Percentiles rank a stretch among this genome's conserved stretches.
phyloP scores from a whole-genome alignment of 805 yeast species.

The Ogataea paradorogensis region DNA sequence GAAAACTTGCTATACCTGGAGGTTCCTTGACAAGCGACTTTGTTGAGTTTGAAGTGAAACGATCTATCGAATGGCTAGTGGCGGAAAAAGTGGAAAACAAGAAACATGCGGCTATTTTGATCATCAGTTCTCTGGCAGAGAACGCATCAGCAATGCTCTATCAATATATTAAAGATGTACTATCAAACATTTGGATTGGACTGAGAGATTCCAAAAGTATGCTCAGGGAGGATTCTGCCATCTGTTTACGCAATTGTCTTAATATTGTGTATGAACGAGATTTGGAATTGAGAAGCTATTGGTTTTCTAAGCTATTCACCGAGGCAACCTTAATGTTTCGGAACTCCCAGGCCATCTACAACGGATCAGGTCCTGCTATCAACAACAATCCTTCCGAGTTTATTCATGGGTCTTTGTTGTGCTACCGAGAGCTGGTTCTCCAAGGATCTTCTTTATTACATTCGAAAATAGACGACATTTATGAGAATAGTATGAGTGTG shows the following conservation, averaged over 20 bases:
- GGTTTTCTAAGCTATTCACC: constrained; percentile 61
- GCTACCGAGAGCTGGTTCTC: constrained; percentile 71
- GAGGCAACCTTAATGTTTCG: constrained; percentile 34
- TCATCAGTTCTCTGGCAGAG: constrained; percentile 77
- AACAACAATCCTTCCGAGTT: constrained; percentile 49
- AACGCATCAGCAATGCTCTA: constrained; percentile 84
- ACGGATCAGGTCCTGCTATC: constrained; percentile 5
- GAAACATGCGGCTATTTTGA: constrained; percentile 86
- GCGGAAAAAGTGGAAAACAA: constrained; percentile 82
- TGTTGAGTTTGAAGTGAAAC: constrained; percentile 87
- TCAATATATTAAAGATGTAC: constrained; percentile 70
- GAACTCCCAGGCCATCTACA: constrained; percentile 12
- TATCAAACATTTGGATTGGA: constrained; percentile 85
- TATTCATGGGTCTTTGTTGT: constrained; percentile 84
- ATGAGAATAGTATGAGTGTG: constrained; percentile 67
- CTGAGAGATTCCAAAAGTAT: constrained; percentile 72
- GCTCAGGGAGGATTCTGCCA: constrained; percentile 81
- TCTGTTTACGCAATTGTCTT: constrained; percentile 73
- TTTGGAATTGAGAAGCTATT: constrained; percentile 59
- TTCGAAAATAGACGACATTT: constrained; percentile 70
- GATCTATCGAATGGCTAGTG: constrained; percentile 87
- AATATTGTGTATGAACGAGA: constrained; percentile 80
- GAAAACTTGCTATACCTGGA: constrained; percentile 85
- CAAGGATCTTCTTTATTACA: constrained; percentile 71
- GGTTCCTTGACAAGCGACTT: constrained; percentile 87